Conservation (phyloP, 352 stramenopile species). For the Phytophthora agathidicida region DNA sequence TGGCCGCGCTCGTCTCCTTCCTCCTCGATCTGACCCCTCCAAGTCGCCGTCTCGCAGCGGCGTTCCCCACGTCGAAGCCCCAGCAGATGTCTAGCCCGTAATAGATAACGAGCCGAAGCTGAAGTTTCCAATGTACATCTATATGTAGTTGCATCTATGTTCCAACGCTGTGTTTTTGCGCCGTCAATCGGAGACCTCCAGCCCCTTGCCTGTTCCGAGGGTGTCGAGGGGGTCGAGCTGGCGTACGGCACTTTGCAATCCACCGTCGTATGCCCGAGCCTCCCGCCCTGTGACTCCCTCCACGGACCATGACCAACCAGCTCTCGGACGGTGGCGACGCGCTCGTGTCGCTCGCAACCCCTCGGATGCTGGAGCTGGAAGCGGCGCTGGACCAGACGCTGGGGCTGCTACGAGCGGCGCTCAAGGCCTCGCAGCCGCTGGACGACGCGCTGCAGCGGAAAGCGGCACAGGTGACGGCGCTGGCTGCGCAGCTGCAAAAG, state of each 20-base stretch:
- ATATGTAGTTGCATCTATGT: too few species aligned
- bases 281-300: too few species aligned
- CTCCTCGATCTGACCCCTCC: too few species aligned
- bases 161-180: background rate
- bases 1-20: background rate
- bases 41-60: too few species aligned
- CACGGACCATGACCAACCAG: conserved; percentile 40
- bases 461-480: conserved; percentile 17
- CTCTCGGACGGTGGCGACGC: conserved; percentile 19
- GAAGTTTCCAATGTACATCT: too few species aligned
- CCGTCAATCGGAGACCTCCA: too few species aligned
- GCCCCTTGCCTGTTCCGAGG: too few species aligned
- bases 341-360: conserved; percentile 14
- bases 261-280: conserved; percentile 13
- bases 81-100: too few species aligned
- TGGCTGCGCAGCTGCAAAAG: conserved; percentile 36
- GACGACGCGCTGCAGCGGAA: conserved; percentile 25
- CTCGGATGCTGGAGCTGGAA: conserved; percentile 17
- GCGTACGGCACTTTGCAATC: conserved; percentile 26
- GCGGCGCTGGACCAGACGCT: conserved; percentile 43
- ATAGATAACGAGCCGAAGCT: too few species aligned
- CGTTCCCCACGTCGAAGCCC: too few species aligned
- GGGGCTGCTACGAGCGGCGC: conserved; percentile 25
- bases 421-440: conserved; percentile 27
- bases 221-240: too few species aligned